Base-by-base conservation (phyloP, 2,329 filamentous ascomycete genomes). In the Tolypocladium endophyticum region DNA sequence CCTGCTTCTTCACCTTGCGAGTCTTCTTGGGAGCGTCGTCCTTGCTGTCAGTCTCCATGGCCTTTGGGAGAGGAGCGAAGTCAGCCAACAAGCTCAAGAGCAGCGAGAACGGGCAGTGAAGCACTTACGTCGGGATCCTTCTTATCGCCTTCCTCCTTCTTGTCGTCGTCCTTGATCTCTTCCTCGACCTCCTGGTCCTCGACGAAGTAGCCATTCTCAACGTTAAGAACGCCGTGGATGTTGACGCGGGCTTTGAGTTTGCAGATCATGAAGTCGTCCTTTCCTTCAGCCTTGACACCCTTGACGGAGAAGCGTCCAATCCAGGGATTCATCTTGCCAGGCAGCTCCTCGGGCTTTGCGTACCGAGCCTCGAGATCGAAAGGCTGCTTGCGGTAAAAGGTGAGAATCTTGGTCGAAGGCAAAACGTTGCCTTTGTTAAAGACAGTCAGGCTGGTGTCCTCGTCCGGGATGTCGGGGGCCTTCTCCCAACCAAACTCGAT, bases 401-500 rank as follows among this genome's bases (percentile, higher is more conserved):
- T 99, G 59, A 99, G 86, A 66, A 99, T 97, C 84, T 99, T 99
- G 65, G 94, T 99, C 7, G 93, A 97, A 59, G 94, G 94, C 82
- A 99, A 88, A 64, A 96, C 87, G 72, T 97, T 97, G 75, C 93
- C 93, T 76, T 89, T 92, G 84, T 94, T 95, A 79, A 99, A 99
- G 70, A 99, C 94, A 41, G 90, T 96, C 68, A 99, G 81, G 79
- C 87, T 95, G 59, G 94, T 97, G 74, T 97, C 94, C 81, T 99
- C 94, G 69, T 99, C 94, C 33, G 94, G 94, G 68, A 99, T 99
- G 71, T 99, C 94, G 61, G 92, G 87, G 33, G 93, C 95, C 82
- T 97, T 96, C 81, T 99, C 94, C 94, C 94, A 99, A 58, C 88
- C 89, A 76, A 99, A 99, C 74, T 99, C 93, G 74, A 99, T 96